Evolutionary conservation across 441 rosid genomes (phyloP).

Genomic region (Flueggea neowawraea): DNA sequence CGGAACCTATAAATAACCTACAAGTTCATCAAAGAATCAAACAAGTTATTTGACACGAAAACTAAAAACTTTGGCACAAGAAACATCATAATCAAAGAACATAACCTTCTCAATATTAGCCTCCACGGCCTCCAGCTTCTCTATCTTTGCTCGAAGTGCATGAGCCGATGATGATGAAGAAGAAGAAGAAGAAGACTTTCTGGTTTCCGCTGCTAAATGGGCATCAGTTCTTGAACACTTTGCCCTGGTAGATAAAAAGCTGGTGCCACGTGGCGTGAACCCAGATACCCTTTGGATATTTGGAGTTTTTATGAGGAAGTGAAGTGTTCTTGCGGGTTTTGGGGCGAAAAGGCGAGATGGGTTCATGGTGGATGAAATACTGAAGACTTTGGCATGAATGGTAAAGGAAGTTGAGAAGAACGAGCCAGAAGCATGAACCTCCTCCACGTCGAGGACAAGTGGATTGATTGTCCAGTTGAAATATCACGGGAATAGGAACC

Average conservation of each 20-base stretch:
- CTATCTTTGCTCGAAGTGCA: conserved; percentile 12
- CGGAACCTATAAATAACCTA: conserved; percentile 59
- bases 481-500: too few species aligned
- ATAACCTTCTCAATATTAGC: conserved; percentile 59
- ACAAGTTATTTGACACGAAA: background rate
- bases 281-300: background rate
- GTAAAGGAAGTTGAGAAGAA: too few species aligned
- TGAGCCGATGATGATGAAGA: conserved; percentile 11
- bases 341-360: too few species aligned
- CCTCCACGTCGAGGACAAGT: too few species aligned
- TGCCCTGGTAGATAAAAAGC: background rate
- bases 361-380: too few species aligned
- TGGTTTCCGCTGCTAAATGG: conserved; percentile 6
- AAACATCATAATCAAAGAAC: background rate
- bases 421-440: too few species aligned
- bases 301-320: too few species aligned
- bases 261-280: background rate
- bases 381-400: too few species aligned
- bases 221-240: conserved; percentile 1
- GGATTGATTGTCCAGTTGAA: too few species aligned
- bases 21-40: background rate
- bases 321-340: too few species aligned
- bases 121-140: conserved; percentile 34
- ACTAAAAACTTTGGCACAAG: background rate
- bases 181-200: background rate